Conservation (phyloP, 139 green algal species). For the Edaphochlamys debaryana region DNA sequence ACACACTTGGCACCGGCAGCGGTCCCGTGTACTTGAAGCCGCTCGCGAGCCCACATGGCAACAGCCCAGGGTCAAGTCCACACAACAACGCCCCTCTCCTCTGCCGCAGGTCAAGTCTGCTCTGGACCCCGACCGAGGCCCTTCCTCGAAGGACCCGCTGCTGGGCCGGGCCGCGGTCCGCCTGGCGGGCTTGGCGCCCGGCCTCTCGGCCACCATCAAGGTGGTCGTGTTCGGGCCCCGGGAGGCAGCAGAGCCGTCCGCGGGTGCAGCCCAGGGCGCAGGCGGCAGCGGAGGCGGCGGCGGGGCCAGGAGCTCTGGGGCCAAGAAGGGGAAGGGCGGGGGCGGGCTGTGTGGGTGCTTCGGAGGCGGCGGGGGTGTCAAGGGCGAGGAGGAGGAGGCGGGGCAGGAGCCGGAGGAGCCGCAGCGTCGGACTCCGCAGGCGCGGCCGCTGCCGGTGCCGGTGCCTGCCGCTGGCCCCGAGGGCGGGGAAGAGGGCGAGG, state of each 20-base stretch:
- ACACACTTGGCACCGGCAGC: no score
- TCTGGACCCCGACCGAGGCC: not conserved
- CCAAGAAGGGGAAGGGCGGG: not conserved
- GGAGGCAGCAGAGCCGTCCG: not conserved
- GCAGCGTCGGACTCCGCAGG: no score
- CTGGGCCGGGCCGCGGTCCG: not conserved
- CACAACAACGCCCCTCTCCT: not conserved
- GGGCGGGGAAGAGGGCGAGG: no score
- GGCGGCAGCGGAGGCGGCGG: not conserved
- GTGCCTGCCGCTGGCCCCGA: no score
- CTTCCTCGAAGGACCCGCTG: not conserved
- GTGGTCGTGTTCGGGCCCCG: constrained; percentile 2
- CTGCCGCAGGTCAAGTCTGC: not conserved
- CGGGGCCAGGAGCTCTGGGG: not conserved
- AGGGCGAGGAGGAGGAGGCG: not conserved
- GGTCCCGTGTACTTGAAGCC: no score
- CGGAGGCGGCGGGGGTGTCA: not conserved
- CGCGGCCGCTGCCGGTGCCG: not conserved
- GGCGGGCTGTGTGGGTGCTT: constrained; percentile 26
- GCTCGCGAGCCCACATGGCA: no score
- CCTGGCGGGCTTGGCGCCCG: constrained; percentile 13
- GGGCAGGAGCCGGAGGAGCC: not conserved
- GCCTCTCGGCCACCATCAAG: not conserved
- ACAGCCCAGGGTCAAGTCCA: no score
- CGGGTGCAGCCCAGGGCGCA: not conserved